These are phyloP conservation scores for Fagopyrum homotropicum DNA, from an alignment of 148 eudicot species.

Conservation along the genomic window DNA sequence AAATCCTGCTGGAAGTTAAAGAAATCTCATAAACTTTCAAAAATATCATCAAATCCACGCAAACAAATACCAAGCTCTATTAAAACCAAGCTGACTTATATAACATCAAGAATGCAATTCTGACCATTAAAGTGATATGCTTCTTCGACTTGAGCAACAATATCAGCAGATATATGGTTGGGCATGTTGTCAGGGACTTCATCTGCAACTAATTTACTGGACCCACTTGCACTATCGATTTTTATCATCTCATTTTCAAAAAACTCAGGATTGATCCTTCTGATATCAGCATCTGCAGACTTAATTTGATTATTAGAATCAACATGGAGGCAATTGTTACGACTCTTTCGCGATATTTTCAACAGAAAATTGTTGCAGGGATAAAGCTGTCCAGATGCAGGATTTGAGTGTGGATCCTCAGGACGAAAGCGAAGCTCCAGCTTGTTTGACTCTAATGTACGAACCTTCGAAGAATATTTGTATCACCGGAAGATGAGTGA, in stretches of 20 bases:
- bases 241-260: slow-evolving; percentile 8
- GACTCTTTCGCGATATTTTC: slow-evolving; percentile 47
- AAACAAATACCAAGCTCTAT: neutral
- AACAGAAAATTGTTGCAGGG: slow-evolving; percentile 61
- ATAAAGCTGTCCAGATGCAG: slow-evolving; percentile 57
- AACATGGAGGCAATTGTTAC: slow-evolving; percentile 20
- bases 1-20: neutral
- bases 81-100: neutral
- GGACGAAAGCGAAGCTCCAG: slow-evolving; percentile 91
- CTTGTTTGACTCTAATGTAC: slow-evolving; percentile 48
- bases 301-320: slow-evolving; percentile 12
- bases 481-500: neutral
- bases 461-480: slow-evolving; percentile 42
- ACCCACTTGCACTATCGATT: slow-evolving; percentile 21
- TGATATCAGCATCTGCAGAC: neutral
- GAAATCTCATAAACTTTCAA: neutral
- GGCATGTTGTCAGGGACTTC: slow-evolving; percentile 19
- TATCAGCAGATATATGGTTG: slow-evolving; percentile 48
- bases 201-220: slow-evolving; percentile 19
- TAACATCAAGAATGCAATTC: neutral
- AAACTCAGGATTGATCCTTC: neutral
- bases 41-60: neutral
- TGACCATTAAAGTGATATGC: slow-evolving; percentile 79
- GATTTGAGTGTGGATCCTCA: slow-evolving; percentile 90
- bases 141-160: slow-evolving; percentile 65